Base-by-base conservation (phyloP, 2,329 filamentous ascomycete species). In the Colletotrichum sp. region DNA sequence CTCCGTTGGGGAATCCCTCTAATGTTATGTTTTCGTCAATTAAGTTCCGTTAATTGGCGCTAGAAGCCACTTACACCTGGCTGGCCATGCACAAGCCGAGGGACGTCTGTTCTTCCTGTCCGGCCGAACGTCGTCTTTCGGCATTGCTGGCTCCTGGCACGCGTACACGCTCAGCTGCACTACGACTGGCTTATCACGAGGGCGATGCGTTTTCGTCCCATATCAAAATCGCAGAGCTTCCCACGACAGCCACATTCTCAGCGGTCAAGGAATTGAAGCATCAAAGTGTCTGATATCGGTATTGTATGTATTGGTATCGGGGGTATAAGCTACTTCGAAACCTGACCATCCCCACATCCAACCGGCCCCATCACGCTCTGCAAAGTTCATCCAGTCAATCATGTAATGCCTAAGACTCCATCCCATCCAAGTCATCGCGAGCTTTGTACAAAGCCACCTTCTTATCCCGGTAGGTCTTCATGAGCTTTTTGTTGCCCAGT, bases 401-500 rank as follows among this genome's bases (percentile, higher is more conserved):
- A 10, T n/a, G 0, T 5, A 6, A 12, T 12, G 18, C 18, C 9
- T 48, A n/a, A 48, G 18, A 13, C 43, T n/a, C 38, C 24, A 16
- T 60, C 24, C 12, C 30, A 60, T 55, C 43, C 16, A 61, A 28
- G 21, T 74, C 69, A 5, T 26, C 72, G 7, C 64, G 61, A 13
- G 77, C 77, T 38, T 61, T 85, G 60, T 84, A 36, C 66, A 85
- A 87, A 1, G 84, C 86, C 73, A 81, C 82, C 83, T 89, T 92
- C 80, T 89, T 89, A 26, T 86, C 84, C 26, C 82, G 80, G 52
- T 88, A 89, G 28, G 83, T 80, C 77, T 87, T 88, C 64, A 92
- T 90, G 77, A 94, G 78, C 79, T 93, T 93, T 82, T 92, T 93
- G 80, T 95, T 93, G 56, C 88, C 86, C 81, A 96, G 80, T 1